phyloP scores from a whole-genome alignment of 345 rosid genomes.

The Jatropha curcas region DNA sequence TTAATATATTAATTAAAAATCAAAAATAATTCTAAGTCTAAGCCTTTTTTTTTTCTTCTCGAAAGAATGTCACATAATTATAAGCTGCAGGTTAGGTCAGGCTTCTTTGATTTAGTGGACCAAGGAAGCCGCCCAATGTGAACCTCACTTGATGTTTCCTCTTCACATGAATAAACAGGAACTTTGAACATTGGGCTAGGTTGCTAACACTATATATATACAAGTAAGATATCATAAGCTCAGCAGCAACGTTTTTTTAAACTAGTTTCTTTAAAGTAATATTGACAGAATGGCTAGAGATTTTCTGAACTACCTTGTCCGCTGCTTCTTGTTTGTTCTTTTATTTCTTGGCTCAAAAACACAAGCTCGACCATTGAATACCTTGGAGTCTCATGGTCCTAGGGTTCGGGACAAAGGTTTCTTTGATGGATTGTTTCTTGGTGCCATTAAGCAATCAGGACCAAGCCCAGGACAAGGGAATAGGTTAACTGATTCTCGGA shows the following conservation, averaged over 20 bases:
- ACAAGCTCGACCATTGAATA: constrained; percentile 12
- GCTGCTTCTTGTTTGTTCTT: constrained; percentile 6
- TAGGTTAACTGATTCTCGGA: background rate
- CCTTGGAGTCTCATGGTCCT: background rate
- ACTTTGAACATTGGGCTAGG: background rate
- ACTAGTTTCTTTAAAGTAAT: no score
- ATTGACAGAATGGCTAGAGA: constrained; percentile 11
- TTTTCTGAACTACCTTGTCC: background rate
- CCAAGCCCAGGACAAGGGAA: constrained; percentile 31
- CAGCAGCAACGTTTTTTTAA: no score
- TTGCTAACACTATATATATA: background rate
- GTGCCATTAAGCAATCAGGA: constrained; percentile 29
- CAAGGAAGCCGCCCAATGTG: background rate
- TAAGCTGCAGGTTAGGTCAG: background rate
- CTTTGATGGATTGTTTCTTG: constrained; percentile 4
- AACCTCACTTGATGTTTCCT: constrained; percentile 4
- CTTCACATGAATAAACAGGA: background rate
- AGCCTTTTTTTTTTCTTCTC: no score
- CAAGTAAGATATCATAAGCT: no score
- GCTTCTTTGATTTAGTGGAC: constrained; percentile 1
- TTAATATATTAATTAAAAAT: no score
- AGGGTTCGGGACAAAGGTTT: constrained; percentile 4
- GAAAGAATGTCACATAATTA: no score
- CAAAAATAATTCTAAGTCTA: no score
- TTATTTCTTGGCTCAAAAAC: background rate